Conservation (phyloP, 1,139 yeast species). For the Geotrichum candidum region DNA sequence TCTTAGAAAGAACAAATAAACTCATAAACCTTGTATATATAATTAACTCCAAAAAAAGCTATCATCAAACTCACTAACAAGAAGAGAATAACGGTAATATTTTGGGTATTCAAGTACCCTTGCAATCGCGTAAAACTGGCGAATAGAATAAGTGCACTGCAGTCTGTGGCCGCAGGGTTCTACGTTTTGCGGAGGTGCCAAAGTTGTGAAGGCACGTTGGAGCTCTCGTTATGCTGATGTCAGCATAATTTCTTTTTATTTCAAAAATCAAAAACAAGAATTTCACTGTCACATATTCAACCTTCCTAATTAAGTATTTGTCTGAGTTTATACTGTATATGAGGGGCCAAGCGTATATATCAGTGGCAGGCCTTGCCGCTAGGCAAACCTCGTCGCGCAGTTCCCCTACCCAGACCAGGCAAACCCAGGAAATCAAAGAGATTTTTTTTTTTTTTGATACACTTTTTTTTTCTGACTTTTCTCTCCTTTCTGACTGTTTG, state of each 20-base stretch:
- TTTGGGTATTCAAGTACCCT: background rate
- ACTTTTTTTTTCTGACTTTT: conserved; percentile 4
- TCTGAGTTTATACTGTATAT: background rate
- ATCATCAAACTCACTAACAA: no score
- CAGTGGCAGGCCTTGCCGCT: background rate
- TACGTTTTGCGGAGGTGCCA: background rate
- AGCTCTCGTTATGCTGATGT: background rate
- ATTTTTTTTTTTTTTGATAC: conserved; percentile 5
- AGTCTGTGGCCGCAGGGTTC: background rate
- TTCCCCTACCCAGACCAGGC: background rate
- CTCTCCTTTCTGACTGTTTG: conserved; percentile 4
- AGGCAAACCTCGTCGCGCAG: background rate
- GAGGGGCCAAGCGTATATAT: background rate
- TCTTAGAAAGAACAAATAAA: conserved; percentile 20
- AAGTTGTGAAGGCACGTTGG: background rate
- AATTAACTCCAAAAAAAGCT: background rate
- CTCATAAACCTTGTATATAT: background rate
- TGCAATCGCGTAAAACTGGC: background rate
- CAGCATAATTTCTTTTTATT: background rate
- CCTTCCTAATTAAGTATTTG: background rate
- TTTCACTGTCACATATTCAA: background rate
- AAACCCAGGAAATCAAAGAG: background rate
- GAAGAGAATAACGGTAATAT: background rate
- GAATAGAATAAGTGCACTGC: background rate
- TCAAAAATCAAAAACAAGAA: background rate